Evolutionary conservation across 2,329 filamentous ascomycete genomes (phyloP).

Genomic region (Cordyceps sp.): DNA sequence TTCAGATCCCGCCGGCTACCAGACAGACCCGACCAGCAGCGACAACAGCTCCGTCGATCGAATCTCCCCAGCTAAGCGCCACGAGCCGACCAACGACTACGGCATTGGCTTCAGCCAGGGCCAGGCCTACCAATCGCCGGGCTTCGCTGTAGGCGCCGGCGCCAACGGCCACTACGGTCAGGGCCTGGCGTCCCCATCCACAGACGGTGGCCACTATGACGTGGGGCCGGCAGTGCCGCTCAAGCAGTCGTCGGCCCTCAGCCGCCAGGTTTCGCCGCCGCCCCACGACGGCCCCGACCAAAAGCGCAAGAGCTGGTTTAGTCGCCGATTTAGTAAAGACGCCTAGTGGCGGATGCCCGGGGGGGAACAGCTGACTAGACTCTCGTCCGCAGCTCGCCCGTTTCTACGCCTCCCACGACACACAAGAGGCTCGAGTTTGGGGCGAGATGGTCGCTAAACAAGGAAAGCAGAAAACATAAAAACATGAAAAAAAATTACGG

Average conservation of each 20-base stretch:
- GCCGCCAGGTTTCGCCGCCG: conserved; percentile 9
- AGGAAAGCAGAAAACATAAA: too few species aligned
- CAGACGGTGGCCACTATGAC: conserved; percentile 4
- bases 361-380: too few species aligned
- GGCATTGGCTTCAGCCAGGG: conserved; percentile 40
- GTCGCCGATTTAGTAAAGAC: conserved; percentile 58
- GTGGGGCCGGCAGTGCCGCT: conserved; percentile 9
- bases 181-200: conserved; percentile 10
- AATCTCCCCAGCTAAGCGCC: conserved; percentile 36
- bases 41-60: conserved; percentile 86
- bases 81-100: conserved; percentile 43
- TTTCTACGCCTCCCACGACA: too few species aligned
- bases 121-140: conserved; percentile 23
- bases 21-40: conserved; percentile 73
- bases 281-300: conserved; percentile 23
- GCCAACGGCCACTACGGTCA: conserved; percentile 6
- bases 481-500: too few species aligned
- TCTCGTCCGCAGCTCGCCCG: too few species aligned
- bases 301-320: conserved; percentile 85
- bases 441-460: too few species aligned
- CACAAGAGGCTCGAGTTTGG: too few species aligned
- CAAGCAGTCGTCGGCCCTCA: conserved; percentile 13
- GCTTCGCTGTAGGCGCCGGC: conserved; percentile 17
- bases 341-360: too few species aligned
- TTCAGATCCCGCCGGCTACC: conserved; percentile 62